Conservation (phyloP, 306 rosid species). For the Psophocarpus tetragonolobus region DNA sequence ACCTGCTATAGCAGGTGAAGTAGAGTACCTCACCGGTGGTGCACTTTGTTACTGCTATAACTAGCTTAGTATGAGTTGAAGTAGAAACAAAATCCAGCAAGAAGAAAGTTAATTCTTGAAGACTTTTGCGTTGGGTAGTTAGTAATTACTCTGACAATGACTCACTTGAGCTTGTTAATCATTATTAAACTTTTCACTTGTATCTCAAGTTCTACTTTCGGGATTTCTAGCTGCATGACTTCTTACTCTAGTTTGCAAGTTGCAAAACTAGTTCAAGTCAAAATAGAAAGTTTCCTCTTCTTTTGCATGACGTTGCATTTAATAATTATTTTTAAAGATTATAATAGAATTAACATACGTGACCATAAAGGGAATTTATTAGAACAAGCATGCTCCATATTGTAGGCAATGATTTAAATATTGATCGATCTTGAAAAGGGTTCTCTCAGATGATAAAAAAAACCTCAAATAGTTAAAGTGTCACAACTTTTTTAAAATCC, state of each 20-base stretch:
- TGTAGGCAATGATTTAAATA: background rate
- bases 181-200: background rate
- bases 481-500: too few species aligned
- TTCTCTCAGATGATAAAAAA: too few species aligned
- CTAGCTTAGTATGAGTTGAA: background rate
- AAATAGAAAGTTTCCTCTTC: background rate
- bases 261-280: background rate
- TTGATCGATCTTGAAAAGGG: background rate
- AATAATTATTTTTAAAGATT: background rate
- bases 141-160: background rate
- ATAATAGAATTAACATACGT: background rate
- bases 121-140: background rate
- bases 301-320: constrained; percentile 1
- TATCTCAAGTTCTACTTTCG: background rate
- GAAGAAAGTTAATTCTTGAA: background rate
- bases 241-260: background rate
- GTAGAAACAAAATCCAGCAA: background rate
- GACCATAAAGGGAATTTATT: background rate
- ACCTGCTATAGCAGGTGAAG: too few species aligned
- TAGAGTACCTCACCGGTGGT: too few species aligned
- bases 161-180: background rate
- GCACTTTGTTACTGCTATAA: too few species aligned
- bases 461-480: too few species aligned
- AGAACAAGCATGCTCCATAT: background rate
- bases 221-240: constrained; percentile 1